Conservation (phyloP, 208 protist genomes). For the Angomonas ambiguus region DNA sequence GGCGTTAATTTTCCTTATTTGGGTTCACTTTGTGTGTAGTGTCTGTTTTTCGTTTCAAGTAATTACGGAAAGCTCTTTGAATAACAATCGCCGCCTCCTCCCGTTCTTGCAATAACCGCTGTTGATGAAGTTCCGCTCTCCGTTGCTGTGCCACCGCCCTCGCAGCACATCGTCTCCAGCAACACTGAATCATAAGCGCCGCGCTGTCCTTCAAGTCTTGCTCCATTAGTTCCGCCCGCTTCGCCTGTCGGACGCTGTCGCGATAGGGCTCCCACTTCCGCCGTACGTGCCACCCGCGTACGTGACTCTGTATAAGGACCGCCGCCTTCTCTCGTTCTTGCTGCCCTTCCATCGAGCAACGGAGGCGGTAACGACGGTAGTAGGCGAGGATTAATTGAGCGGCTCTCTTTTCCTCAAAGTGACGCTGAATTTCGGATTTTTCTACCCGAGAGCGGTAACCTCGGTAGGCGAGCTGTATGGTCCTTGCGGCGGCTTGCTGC, state of each 20-base stretch:
- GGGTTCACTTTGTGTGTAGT: too few relatives aligned
- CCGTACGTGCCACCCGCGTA: conserved; percentile 65
- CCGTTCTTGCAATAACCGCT: conserved; percentile 15
- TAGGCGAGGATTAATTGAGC: conserved; percentile 47
- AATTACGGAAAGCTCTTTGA: conserved; percentile 51
- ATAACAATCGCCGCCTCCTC: conserved; percentile 68
- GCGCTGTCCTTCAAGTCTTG: conserved; percentile 58
- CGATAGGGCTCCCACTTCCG: conserved; percentile 43
- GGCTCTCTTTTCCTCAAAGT: conserved; percentile 18
- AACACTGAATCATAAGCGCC: conserved; percentile 66
- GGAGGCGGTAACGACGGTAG: conserved; percentile 41
- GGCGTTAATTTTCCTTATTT: too few relatives aligned
- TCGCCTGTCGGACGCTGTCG: conserved; percentile 20
- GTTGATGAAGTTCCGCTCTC: conserved; percentile 11
- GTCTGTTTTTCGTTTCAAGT: conserved; percentile 17
- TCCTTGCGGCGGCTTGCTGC: conserved; percentile 27
- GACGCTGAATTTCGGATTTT: conserved; percentile 11
- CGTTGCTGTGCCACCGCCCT: conserved; percentile 9
- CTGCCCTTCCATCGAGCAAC: conserved; percentile 20
- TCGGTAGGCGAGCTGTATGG: conserved; percentile 60
- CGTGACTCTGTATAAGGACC: conserved; percentile 53
- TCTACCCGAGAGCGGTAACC: conserved; percentile 24
- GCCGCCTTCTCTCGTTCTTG: conserved; percentile 37
- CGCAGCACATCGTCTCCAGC: conserved; percentile 53
- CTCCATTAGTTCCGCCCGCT: conserved; percentile 26